Base-by-base conservation (phyloP, 768 basidiomycete species). In the Suillus subaureus region DNA sequence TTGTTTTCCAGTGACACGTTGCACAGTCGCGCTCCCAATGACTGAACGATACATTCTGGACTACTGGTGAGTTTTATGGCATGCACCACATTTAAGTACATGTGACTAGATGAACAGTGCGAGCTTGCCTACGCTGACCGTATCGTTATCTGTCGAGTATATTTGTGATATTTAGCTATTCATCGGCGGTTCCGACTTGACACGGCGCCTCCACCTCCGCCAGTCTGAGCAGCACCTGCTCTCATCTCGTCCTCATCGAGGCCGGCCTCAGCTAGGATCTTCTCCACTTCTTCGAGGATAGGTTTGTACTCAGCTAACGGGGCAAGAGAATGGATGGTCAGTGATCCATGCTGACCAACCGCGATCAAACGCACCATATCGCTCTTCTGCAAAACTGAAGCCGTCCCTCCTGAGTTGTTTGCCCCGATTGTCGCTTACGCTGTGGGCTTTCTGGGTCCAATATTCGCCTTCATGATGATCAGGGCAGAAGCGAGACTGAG, bases 201-300 rank as follows among this genome's bases (percentile, higher is more conserved):
- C 26, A 21, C 18, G 6, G 42, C 21, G 13, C 58, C 40, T 21
- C 58, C 58, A 28, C 58, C 16, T 21, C 26, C 58, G 26, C 40
- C 40, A 42, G 28, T 4, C 70, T 86, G 82, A 8, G 80, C 83
- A 35, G 70, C 70, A 16, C 79, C 78, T 5, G 75, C 76, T 70
- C 82, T 82, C 84, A 93, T 91, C 70, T 94, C 92, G 26, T 92
- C 90, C 66, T 92, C 91, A 65, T 96, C 92, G 61, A 96, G 75
- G 0, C 93, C 94, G 0, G 95, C 94, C 70, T 93, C 93, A 12
- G 84, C 86, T 61, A 94, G 75, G 51, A 96, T 95, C 69, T 85
- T 89, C 73, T 94, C 93, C 3, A 95, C 90, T 73, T 96, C 92
- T 67, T 89, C 80, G 21, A 96, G 75, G 7, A 93, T 83, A 0